A percentile compares a stretch with the other conserved stretches of the same genome.
Evolutionary conservation across 768 basidiomycete species (phyloP).

Genomic region (Lyophyllum shimeji): DNA sequence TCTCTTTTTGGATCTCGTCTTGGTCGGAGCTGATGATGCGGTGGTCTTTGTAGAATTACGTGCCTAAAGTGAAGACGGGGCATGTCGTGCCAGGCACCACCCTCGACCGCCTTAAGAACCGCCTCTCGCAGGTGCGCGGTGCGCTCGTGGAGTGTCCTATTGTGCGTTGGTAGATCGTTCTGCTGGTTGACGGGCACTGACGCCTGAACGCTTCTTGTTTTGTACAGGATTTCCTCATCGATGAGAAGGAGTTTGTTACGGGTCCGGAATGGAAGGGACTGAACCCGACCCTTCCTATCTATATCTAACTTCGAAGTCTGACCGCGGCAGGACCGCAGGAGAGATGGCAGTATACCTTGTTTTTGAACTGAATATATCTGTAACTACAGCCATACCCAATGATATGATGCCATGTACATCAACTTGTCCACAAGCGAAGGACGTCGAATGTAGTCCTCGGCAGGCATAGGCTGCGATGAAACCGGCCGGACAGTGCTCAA

Average conservation of each 20-base stretch:
- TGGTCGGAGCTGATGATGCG: background rate
- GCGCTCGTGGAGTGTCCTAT: slow-evolving; percentile 76
- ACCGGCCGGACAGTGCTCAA: too few relatives aligned
- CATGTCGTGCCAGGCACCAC: slow-evolving; percentile 75
- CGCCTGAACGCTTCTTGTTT: background rate
- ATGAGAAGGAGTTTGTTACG: slow-evolving; percentile 68
- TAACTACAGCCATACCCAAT: too few relatives aligned
- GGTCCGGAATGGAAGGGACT: slow-evolving; percentile 73
- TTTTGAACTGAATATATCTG: too few relatives aligned
- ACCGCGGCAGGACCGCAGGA: too few relatives aligned
- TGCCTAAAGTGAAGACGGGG: slow-evolving; percentile 75
- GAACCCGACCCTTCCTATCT: slow-evolving; percentile 79
- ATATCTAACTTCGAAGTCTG: slow-evolving; percentile 42
- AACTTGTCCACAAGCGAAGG: too few relatives aligned
- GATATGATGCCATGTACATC: too few relatives aligned
- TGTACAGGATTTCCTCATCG: slow-evolving; percentile 78
- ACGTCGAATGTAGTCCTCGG: too few relatives aligned
- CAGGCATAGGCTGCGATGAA: too few relatives aligned
- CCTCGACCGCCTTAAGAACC: slow-evolving; percentile 70
- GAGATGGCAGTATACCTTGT: too few relatives aligned
- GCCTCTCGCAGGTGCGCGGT: slow-evolving; percentile 67
- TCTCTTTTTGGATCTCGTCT: background rate
- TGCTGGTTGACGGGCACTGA: slow-evolving; percentile 4
- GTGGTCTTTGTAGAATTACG: slow-evolving; percentile 52
- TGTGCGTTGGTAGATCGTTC: slow-evolving; percentile 47